These are phyloP conservation scores for Starmerella floris DNA, from an alignment of 805 yeast species.

Conservation along the genomic window DNA sequence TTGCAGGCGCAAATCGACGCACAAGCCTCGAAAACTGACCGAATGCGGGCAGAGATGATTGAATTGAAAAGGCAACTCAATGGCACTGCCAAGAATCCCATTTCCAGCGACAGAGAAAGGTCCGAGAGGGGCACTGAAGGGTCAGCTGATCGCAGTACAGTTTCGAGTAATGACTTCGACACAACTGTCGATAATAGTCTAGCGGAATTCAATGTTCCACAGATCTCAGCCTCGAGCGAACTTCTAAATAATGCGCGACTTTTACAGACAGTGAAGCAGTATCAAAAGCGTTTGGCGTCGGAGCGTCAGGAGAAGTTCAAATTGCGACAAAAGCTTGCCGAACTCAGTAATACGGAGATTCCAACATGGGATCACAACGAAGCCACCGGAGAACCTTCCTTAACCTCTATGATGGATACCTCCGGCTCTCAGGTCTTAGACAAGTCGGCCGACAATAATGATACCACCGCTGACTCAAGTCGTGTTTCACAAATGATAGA, in stretches of 20 bases:
- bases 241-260: conserved; percentile 4
- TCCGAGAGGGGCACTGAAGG: neutral
- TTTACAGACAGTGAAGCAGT: neutral
- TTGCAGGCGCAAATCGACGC: conserved; percentile 9
- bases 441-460: neutral
- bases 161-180: neutral
- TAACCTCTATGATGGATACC: neutral
- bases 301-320: conserved; percentile 9
- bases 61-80: neutral
- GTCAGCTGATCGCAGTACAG: neutral
- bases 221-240: conserved; percentile 4
- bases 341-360: neutral
- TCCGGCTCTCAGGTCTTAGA: neutral
- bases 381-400: neutral
- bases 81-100: neutral
- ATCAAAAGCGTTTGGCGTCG: conserved; percentile 1
- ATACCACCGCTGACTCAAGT: neutral
- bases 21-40: neutral
- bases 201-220: neutral
- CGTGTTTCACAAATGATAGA: neutral
- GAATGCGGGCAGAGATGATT: neutral
- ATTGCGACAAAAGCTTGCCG: conserved; percentile 6
- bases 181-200: conserved; percentile 1
- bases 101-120: neutral
- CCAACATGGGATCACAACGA: neutral